Percentiles rank a stretch among this genome's conserved stretches.
These are phyloP conservation scores for Russula sp. DNA, from an alignment of 768 basidiomycete genomes.

Conservation along the genomic window DNA sequence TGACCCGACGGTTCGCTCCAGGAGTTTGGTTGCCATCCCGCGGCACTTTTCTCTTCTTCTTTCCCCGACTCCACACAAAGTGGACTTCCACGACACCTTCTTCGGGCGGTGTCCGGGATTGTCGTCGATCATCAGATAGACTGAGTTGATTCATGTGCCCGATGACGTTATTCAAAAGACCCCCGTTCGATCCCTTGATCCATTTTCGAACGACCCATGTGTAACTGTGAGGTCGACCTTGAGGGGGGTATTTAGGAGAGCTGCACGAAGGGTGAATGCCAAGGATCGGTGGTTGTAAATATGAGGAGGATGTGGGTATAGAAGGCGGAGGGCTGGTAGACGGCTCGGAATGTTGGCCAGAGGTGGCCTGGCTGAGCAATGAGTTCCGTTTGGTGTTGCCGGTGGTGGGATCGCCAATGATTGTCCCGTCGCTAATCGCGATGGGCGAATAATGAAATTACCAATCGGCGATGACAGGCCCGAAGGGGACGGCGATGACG, in stretches of 20 bases:
- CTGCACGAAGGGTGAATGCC: constrained; percentile 68
- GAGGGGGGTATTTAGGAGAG: constrained; percentile 43
- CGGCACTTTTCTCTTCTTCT: constrained; percentile 32
- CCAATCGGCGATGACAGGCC: constrained; percentile 14
- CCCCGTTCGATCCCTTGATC: constrained; percentile 57
- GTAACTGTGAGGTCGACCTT: constrained; percentile 49
- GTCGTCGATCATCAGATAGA: constrained; percentile 31
- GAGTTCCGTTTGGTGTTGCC: constrained; percentile 31
- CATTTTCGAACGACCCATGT: constrained; percentile 76
- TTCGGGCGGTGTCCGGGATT: constrained; percentile 10
- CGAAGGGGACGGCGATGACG: constrained; percentile 20
- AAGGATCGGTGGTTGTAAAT: constrained; percentile 49
- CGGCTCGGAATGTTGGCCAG: constrained; percentile 22
- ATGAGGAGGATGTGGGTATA: constrained; percentile 6
- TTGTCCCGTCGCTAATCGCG: constrained; percentile 15
- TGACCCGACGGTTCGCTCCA: constrained; percentile 15
- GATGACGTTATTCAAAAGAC: constrained; percentile 47
- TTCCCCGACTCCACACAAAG: constrained; percentile 75
- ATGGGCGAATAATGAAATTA: constrained; percentile 9
- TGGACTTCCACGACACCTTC: constrained; percentile 54
- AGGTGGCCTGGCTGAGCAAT: constrained; percentile 15
- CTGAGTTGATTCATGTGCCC: constrained; percentile 38
- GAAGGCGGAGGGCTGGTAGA: constrained; percentile 2
- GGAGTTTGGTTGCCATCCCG: constrained; percentile 3
- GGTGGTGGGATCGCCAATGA: constrained; percentile 16